Evolutionary conservation across 371 early-diverging fungal species (phyloP), one percentile per base, ranked within the genome.

Genomic region (Mucor indicus): DNA sequence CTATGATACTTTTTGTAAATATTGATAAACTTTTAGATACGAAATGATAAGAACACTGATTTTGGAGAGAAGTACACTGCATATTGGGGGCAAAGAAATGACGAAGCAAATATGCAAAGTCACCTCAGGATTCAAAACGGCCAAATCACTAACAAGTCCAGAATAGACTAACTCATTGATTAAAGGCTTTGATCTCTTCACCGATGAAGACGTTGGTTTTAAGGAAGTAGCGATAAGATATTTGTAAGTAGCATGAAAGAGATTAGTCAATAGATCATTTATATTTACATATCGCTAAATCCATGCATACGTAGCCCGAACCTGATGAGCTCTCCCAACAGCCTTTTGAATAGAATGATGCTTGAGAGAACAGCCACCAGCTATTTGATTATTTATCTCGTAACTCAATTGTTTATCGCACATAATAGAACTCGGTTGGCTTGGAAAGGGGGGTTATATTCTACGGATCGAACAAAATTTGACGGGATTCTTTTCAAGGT

Each of bases 401-500:
- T 48, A 19, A 49, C 24, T 17, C 50, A 55, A 32, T 48, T 43
- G n/a, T 49, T 48, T 4, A 24, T 44, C 16, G 0, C 45, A 1
- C 38, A 49, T 24, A 49, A 55, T 24, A 9, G 45, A 55, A 39
- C 40, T 55, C 1, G 33, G 35, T 9, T 48, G 55, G 55, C 24
- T 49, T 1, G 44, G 49, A 12, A 43, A n/a, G n/a, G 55, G 20
- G 44, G 44, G 19, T 48, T 49, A 12, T 44, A 19, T 49, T 8
- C 32, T 5, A 43, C 55, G 7, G 49, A 49, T 39, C 13, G 31
- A 44, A 27, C 7, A 2, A 55, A 44, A 30, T 53, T 24, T 32
- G 48, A 53, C 13, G 29, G 48, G 1, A 12, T 53, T n/a, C 11
- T 44, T 5, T 45, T 45, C 19, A 53, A 36, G 41, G 41, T 36